Evolutionary conservation across 2,329 filamentous ascomycete species (phyloP).

Genomic region (Shiraia sp.): DNA sequence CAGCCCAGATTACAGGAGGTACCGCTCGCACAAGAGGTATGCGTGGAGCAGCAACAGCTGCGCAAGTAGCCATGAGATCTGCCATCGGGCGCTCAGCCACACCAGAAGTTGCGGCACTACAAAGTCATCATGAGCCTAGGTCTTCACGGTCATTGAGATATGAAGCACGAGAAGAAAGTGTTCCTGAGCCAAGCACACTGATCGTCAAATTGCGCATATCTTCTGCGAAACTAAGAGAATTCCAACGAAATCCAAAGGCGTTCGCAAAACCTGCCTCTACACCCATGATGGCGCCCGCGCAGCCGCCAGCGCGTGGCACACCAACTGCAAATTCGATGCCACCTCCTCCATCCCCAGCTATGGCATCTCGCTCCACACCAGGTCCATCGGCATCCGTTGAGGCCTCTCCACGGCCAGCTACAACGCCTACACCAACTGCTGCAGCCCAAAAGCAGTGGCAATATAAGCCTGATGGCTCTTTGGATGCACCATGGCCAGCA

Average conservation of each 20-base stretch:
- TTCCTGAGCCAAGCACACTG: conserved; percentile 64
- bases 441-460: conserved; percentile 37
- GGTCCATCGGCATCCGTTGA: conserved; percentile 25
- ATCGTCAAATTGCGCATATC: conserved; percentile 76
- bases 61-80: conserved; percentile 81
- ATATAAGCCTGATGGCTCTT: conserved; percentile 57
- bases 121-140: conserved; percentile 69
- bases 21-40: conserved; percentile 86
- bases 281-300: conserved; percentile 51
- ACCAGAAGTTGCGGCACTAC: conserved; percentile 69
- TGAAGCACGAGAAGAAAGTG: conserved; percentile 76
- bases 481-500: conserved; percentile 66
- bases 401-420: conserved; percentile 34
- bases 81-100: conserved; percentile 82
- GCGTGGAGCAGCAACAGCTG: conserved; percentile 83
- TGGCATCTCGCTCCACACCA: conserved; percentile 40
- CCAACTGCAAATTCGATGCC: conserved; percentile 61
- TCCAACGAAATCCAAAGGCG: conserved; percentile 60
- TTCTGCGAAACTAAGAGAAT: conserved; percentile 71
- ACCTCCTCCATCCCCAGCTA: conserved; percentile 53
- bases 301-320: conserved; percentile 54
- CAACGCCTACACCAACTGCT: conserved; percentile 43
- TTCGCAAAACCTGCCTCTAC: conserved; percentile 47
- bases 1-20: conserved; percentile 68
- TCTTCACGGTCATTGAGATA: conserved; percentile 63